Base-by-base conservation (phyloP, 305 asterid genomes). In the Lippia alba region DNA sequence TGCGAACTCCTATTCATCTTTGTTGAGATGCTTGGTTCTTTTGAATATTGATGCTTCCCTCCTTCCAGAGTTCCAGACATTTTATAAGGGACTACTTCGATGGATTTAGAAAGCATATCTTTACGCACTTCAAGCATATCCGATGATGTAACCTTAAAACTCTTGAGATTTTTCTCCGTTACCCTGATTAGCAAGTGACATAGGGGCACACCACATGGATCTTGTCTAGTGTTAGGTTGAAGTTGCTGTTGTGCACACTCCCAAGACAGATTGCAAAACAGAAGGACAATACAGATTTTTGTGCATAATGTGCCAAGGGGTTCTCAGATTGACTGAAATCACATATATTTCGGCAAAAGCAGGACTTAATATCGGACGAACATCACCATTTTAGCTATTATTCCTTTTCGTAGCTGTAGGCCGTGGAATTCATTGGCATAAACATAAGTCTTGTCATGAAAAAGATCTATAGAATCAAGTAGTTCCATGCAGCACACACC, bases 221-320 rank as follows among this genome's bases (percentile, higher is more conserved):
- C 14, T 24, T 24, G 12, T 66, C 53, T 39, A n/a, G 2, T 24
- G 30, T 24, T 24, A 24, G 30, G 30, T 24, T 24, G 30, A 24
- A 24, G 30, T 24, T 24, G 30, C 30, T 8, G 17, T 15, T 6
- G 14, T 39, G 11, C 48, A 32, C 1, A 3, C 61, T 66, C 19
- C 16, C 6, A 11, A 40, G 63, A 41, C 34, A 54, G 36, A 66
- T 8, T 4, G 61, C 12, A 40, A 73, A 20, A 12, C 17, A 39
- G 24, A 9, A 39, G 63, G 78, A 39, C 49, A 65, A 11, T 33
- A 68, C 58, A n/a, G 78, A 67, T 15, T 4, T 51, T n/a, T 8
- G 54, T 0, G 68, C 63, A 58, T 33, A 59, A 59, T 59, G 64
- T 14, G 49, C 48, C 64, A 59, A 14, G 14, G 64, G 49, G 49